Base-by-base conservation (phyloP, 495 filamentous ascomycete species). In the Lichina pygmaea region DNA sequence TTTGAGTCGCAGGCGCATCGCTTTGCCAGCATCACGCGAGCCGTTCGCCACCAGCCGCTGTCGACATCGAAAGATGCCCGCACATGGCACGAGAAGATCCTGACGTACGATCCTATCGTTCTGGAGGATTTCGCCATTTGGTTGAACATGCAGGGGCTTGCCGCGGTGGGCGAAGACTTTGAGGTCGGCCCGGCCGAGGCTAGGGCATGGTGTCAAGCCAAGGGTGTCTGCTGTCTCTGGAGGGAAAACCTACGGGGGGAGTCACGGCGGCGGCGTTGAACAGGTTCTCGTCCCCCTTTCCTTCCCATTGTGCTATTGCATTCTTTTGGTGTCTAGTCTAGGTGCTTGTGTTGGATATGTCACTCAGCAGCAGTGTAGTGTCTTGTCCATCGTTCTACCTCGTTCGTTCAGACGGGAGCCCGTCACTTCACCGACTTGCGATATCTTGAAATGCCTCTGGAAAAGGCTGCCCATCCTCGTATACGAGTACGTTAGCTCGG, bases 51-150 rank as follows among this genome's bases (percentile, higher is more conserved):
- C 7, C 62, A 59, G 49, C 66, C 62, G 32, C 68, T 53, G 47
- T 70, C 64, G 12, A 67, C 55, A 39, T 62, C 68, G 53, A 63
- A 59, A 6, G 46, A 48, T 30, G 57, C 61, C 33, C 73, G 71
- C 9, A 81, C 67, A 7, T 94, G 81, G 77, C 65, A 91, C 45
- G 78, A 93, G 62, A 86, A 84, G 57, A 93, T 97, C 42, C 65
- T 95, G 13, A 74, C 93, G 60, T 95, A 86, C 55, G 86, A 95
- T 50, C 84, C 91, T 0, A 78, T 97, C 37, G 65, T 89, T 0
- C 55, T 94, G 0, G 89, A 95, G 57, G 89, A 94, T 46, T 61
- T 97, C 8, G 66, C 85, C 6, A 62, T 58, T 2, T 95, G 83
- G 83, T 57, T 97, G 24, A 93, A 93, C 49, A 67, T 65, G 13